Base-by-base conservation (phyloP, 2,329 filamentous ascomycete species). In the Xylariaceae sp. region DNA sequence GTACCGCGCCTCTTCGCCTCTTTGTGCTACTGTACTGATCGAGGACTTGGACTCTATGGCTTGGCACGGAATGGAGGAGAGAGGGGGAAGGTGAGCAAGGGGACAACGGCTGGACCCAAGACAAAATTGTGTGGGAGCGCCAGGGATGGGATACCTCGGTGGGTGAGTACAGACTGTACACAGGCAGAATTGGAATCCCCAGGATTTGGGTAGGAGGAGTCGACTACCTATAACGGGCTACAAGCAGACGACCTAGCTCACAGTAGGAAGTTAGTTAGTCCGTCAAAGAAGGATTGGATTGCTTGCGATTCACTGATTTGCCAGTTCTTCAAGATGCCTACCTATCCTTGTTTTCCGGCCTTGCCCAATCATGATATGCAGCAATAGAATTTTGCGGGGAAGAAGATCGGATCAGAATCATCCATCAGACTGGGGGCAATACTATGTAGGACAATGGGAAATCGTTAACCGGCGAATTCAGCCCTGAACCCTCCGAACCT, bases 381-480 rank as follows among this genome's bases (percentile, higher is more conserved):
- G 35, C 11, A 49, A 49, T 51, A 49, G 54, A 47, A 46, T 35
- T 53, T 55, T 57, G 57, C 52, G 57, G 57, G 57, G 55, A 49
- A 55, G 52, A 52, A 19, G 19, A 19, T 19, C 19, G 19, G 19
- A 19, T 19, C 19, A 19, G 19, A 19, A 19, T 19, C 19, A 19
- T 19, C 19, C 19, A 19, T 19, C 19, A 19, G 19, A 19, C 19
- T 19, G 19, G 19, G 19, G 19, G 19, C 19, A 19, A 19, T 19
- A 19, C 19, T 35, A 6, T 9, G 32, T 35, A 35, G 32, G 32
- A 45, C 26, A 19, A 32, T 45, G 43, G 43, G 32, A 45, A 45
- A 32, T n/a, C 29, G n/a, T 45, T 19, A 19, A 19, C 19, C 19
- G 19, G 19, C 19, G 19, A 19, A 19, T 19, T 19, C 19, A 19